These are phyloP conservation scores for Chondrostereum purpureum DNA, from an alignment of 1,284 basidiomycete species.

Conservation along the genomic window DNA sequence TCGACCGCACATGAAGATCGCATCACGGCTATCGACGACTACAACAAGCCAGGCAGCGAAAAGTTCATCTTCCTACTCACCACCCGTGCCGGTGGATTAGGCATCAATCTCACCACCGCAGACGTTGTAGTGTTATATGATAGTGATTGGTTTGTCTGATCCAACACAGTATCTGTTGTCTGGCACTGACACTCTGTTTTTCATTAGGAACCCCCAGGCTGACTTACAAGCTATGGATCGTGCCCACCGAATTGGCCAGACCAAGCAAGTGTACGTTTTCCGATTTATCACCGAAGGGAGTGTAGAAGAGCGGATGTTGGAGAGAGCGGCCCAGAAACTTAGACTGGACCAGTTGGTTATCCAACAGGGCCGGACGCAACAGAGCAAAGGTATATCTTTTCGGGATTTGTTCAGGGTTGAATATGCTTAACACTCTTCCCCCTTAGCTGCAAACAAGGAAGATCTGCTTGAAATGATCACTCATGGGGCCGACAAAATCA, in stretches of 20 bases:
- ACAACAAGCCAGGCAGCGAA: constrained; percentile 92
- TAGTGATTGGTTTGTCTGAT: constrained; percentile 70
- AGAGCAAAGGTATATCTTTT: constrained; percentile 48
- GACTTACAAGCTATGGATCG: constrained; percentile 99
- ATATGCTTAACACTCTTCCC: background rate
- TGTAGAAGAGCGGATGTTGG: constrained; percentile 96
- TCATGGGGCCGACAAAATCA: constrained; percentile 96
- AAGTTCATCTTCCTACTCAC: constrained; percentile 98
- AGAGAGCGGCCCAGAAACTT: constrained; percentile 95
- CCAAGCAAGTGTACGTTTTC: constrained; percentile 98
- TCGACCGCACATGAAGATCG: constrained; percentile 95
- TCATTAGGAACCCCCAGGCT: constrained; percentile 88
- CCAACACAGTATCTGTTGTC: too few relatives aligned
- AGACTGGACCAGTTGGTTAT: constrained; percentile 96
- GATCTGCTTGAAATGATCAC: constrained; percentile 98
- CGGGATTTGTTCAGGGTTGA: constrained; percentile 1
- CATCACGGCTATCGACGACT: constrained; percentile 94
- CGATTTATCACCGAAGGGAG: constrained; percentile 96
- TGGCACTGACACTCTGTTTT: constrained; percentile 4
- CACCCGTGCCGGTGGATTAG: constrained; percentile 96
- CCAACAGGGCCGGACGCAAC: constrained; percentile 84
- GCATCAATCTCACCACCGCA: constrained; percentile 94
- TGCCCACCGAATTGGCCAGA: constrained; percentile 97
- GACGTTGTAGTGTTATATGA: constrained; percentile 98
- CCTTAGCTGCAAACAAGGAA: constrained; percentile 84